Evolutionary conservation across 2,329 filamentous ascomycete species (phyloP).

Genomic region (Fusarium humuli): DNA sequence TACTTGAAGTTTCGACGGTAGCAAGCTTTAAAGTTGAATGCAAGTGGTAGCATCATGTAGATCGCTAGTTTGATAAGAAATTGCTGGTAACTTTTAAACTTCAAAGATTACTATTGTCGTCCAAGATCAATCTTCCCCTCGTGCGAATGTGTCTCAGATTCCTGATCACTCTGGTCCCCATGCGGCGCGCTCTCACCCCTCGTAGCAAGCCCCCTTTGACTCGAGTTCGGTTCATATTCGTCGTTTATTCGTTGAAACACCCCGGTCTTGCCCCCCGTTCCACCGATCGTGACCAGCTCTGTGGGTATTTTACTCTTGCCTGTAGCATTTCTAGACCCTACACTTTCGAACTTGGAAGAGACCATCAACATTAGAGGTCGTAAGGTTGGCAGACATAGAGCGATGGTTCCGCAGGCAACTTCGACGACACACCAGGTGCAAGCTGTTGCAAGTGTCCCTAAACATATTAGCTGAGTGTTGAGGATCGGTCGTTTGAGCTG

Average conservation of each 20-base stretch:
- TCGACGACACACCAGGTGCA: conserved; percentile 37
- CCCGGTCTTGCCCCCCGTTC: conserved; percentile 8
- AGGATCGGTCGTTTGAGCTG: accelerated
- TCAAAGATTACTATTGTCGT: no score
- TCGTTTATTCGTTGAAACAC: conserved; percentile 25
- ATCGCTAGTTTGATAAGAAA: no score
- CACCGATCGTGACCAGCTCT: conserved; percentile 27
- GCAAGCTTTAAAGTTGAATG: no score
- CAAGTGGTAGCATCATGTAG: no score
- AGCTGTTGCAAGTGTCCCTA: conserved; percentile 34
- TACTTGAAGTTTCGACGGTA: no score
- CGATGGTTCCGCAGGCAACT: conserved; percentile 31
- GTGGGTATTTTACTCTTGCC: background rate
- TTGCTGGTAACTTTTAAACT: no score
- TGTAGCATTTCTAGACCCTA: background rate
- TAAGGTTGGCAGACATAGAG: conserved; percentile 26
- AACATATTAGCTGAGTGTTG: background rate
- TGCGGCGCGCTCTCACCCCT: background rate
- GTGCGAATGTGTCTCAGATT: background rate
- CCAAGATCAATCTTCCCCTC: background rate
- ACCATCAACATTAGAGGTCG: conserved; percentile 29
- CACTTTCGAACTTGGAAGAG: conserved; percentile 23
- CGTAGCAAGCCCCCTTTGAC: background rate
- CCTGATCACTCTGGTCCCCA: background rate
- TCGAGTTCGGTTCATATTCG: background rate